Evolutionary conservation across 1,284 basidiomycete species (phyloP).

Genomic region (Chondrostereum purpureum): DNA sequence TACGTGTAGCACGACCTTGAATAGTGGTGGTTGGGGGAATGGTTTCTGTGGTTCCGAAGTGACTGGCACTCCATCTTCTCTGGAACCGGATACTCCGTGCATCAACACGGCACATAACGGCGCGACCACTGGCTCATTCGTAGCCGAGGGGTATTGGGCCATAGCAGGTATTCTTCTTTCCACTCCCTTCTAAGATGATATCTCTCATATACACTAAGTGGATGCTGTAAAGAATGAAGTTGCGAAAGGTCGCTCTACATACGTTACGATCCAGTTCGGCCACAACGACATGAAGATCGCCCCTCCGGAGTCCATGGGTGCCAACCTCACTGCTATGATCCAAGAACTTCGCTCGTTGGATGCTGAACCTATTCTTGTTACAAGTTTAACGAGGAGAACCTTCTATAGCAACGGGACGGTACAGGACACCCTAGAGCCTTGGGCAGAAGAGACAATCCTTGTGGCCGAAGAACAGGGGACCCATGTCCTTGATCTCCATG

Average conservation of each 20-base stretch:
- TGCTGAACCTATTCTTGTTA: constrained; percentile 37
- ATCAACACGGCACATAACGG: constrained; percentile 35
- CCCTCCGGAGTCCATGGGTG: constrained; percentile 38
- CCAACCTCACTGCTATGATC: constrained; percentile 35
- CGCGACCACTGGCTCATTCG: constrained; percentile 36
- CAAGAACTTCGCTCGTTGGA: constrained; percentile 29
- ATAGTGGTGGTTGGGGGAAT: constrained; percentile 35
- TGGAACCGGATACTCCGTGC: constrained; percentile 30
- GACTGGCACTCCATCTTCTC: constrained; percentile 27
- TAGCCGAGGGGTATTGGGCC: constrained; percentile 30
- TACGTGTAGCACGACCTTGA: constrained; percentile 22
- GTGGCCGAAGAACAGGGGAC: constrained; percentile 31
- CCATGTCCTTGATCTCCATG: constrained; percentile 35
- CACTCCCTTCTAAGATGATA: neutral
- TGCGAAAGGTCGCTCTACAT: constrained; percentile 28
- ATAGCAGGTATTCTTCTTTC: constrained; percentile 18
- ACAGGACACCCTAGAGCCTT: constrained; percentile 32
- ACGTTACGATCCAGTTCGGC: constrained; percentile 39
- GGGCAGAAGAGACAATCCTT: constrained; percentile 34
- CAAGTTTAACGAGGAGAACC: constrained; percentile 33
- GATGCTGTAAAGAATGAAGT: constrained; percentile 27
- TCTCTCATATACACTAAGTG: constrained; percentile 7
- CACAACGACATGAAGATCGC: constrained; percentile 42
- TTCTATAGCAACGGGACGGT: constrained; percentile 33
- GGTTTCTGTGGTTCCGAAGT: constrained; percentile 34